A percentile compares a stretch with the other conserved stretches of the same genome.
Conservation (phyloP, 164 flowering plant genomes). For the Dillenia turbinata region DNA sequence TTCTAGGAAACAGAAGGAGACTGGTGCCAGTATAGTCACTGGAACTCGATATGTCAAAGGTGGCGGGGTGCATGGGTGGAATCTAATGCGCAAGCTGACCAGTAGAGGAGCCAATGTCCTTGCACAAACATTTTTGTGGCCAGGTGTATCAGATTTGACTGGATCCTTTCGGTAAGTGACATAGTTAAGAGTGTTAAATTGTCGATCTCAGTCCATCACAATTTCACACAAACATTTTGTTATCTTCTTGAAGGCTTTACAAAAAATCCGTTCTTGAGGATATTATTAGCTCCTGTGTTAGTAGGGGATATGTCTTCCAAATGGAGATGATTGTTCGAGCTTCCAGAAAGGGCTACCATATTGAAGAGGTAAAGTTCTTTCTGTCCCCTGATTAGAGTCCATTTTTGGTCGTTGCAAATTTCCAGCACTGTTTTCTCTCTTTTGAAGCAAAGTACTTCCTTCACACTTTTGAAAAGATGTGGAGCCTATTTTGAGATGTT, state of each 20-base stretch:
- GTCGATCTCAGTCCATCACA: background rate
- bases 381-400: background rate
- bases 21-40: conserved; percentile 92
- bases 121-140: conserved; percentile 95
- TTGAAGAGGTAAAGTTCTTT: conserved; percentile 72
- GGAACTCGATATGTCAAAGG: conserved; percentile 94
- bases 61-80: conserved; percentile 99
- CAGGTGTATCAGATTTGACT: conserved; percentile 97
- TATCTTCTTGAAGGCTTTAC: conserved; percentile 55
- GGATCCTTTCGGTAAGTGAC: conserved; percentile 81
- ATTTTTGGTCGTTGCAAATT: background rate
- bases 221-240: conserved; percentile 10
- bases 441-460: too few species aligned
- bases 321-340: conserved; percentile 99
- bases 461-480: background rate
- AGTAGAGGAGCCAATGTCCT: conserved; percentile 99
- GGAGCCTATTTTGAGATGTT: background rate
- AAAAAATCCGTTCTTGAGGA: conserved; percentile 85
- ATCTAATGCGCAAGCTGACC: conserved; percentile 92
- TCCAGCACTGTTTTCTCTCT: too few species aligned
- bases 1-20: conserved; percentile 79
- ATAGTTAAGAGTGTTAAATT: conserved; percentile 1
- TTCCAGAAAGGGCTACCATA: conserved; percentile 81
- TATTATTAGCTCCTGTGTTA: conserved; percentile 75
- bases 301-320: conserved; percentile 97